These are phyloP conservation scores for Trichoderma reesei DNA, from an alignment of 495 filamentous ascomycete genomes.

Conservation along the genomic window DNA sequence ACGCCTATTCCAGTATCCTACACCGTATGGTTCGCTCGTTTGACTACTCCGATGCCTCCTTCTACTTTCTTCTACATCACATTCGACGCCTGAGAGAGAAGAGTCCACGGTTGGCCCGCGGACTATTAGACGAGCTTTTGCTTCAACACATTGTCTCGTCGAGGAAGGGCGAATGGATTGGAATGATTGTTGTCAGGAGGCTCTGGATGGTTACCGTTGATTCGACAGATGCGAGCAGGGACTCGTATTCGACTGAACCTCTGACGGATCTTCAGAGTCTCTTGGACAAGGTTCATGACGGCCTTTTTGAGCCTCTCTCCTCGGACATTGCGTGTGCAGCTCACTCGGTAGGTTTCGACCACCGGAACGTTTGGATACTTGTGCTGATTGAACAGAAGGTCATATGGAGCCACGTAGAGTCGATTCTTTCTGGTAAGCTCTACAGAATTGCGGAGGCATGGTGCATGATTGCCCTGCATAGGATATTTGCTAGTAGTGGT, in stretches of 20 bases:
- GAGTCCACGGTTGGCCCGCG: constrained; percentile 39
- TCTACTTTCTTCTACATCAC: constrained; percentile 62
- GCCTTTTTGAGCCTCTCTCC: constrained; percentile 29
- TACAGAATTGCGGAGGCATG: constrained; percentile 52
- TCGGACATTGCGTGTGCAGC: constrained; percentile 56
- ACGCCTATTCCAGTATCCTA: constrained; percentile 41
- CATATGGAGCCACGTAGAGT: constrained; percentile 67
- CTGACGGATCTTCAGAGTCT: constrained; percentile 10
- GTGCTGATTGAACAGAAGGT: constrained; percentile 36
- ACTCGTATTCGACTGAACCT: neutral
- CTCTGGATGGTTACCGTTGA: constrained; percentile 45
- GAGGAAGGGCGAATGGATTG: constrained; percentile 46
- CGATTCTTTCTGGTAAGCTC: constrained; percentile 40
- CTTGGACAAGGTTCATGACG: constrained; percentile 15
- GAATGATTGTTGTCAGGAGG: constrained; percentile 52
- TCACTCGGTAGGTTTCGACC: constrained; percentile 46
- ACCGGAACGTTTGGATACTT: neutral
- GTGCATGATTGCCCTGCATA: constrained; percentile 61
- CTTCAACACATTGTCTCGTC: constrained; percentile 29
- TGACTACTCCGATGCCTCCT: constrained; percentile 48
- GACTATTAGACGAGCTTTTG: constrained; percentile 53
- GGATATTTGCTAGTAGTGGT: constrained; percentile 53
- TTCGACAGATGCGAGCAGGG: no score
- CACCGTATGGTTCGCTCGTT: constrained; percentile 46
- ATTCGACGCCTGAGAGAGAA: constrained; percentile 55